Percentiles rank a stretch among this genome's conserved stretches.
phyloP scores from a whole-genome alignment of 768 basidiomycete genomes.

The Calocybe indica region DNA sequence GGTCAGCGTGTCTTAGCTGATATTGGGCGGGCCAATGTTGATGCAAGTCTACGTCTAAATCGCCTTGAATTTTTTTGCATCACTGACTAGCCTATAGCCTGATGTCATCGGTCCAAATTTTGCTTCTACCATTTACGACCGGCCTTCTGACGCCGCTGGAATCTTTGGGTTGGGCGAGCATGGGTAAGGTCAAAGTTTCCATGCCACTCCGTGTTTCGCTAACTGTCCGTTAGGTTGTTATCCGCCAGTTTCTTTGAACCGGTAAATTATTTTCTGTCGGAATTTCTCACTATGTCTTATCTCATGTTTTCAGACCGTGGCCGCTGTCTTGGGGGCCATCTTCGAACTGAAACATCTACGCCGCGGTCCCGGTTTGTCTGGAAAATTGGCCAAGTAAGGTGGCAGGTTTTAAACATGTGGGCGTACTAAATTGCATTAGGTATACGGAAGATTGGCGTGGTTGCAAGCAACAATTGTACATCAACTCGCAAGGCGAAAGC shows the following conservation, averaged over 20 bases:
- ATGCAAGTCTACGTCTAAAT: conserved; percentile 22
- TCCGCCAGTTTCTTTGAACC: conserved; percentile 33
- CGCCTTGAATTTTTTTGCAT: not conserved
- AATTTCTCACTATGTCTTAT: not conserved
- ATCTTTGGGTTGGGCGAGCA: conserved; percentile 26
- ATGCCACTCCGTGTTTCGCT: not conserved
- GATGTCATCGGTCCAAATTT: conserved; percentile 18
- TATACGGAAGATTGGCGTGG: conserved; percentile 31
- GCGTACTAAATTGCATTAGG: conserved; percentile 7
- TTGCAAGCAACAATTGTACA: conserved; percentile 23
- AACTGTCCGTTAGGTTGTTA: conserved; percentile 17
- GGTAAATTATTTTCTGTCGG: conserved; percentile 14
- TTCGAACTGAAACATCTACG: conserved; percentile 36
- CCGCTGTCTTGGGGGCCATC: conserved; percentile 37
- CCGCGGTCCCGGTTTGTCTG: conserved; percentile 30
- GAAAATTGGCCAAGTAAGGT: conserved; percentile 29
- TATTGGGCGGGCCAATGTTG: conserved; percentile 31
- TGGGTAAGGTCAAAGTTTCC: conserved; percentile 18
- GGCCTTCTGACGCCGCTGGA: conserved; percentile 14
- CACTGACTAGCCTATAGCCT: conserved; percentile 12
- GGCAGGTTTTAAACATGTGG: not conserved
- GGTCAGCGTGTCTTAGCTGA: conserved; percentile 28
- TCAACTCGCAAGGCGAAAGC: conserved; percentile 28
- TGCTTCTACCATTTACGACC: conserved; percentile 13
- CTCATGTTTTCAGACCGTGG: conserved; percentile 28